Percentiles rank a stretch among this genome's conserved stretches.
Evolutionary conservation across 192 early-diverging fungal species (phyloP).

Genomic region (Podila clonocystis): DNA sequence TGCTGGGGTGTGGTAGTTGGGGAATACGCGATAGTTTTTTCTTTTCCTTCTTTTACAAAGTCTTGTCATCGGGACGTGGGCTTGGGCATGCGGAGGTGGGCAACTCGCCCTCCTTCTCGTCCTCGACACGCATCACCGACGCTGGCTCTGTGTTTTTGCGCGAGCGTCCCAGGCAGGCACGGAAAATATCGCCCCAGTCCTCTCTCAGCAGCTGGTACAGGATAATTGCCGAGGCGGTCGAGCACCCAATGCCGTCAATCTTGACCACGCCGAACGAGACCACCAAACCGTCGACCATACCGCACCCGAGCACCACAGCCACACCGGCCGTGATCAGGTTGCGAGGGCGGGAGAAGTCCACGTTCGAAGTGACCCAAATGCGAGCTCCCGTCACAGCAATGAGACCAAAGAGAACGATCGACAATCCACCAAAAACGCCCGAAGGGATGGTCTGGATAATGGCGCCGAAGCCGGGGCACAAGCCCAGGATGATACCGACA

Average conservation of each 20-base stretch:
- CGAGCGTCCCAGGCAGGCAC: not conserved
- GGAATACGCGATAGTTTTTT: too few species aligned
- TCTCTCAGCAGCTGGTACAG: slow-evolving; percentile 52
- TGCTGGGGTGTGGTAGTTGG: too few species aligned
- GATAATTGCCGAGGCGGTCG: slow-evolving; percentile 51
- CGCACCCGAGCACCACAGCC: slow-evolving; percentile 57
- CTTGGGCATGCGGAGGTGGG: not conserved
- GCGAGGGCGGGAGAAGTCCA: slow-evolving; percentile 60
- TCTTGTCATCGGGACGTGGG: too few species aligned
- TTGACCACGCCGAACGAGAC: slow-evolving; percentile 54
- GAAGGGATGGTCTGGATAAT: slow-evolving; percentile 61
- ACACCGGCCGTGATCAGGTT: slow-evolving; percentile 65
- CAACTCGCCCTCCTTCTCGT: not conserved
- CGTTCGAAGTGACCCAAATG: slow-evolving; percentile 65
- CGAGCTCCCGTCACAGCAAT: slow-evolving; percentile 65
- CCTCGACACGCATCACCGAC: not conserved
- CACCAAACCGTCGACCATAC: slow-evolving; percentile 53
- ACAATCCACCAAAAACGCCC: slow-evolving; percentile 65
- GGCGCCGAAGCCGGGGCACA: slow-evolving; percentile 69
- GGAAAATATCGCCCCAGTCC: slow-evolving; percentile 22
- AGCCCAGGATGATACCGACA: slow-evolving; percentile 63
- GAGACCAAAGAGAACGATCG: slow-evolving; percentile 63
- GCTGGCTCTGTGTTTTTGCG: not conserved
- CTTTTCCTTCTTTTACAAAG: too few species aligned
- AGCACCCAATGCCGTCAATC: slow-evolving; percentile 60